Percentiles rank a stretch among this genome's conserved stretches.
Evolutionary conservation across 768 basidiomycete species (phyloP).

Genomic region (Gloeopeniophorella convolvens): DNA sequence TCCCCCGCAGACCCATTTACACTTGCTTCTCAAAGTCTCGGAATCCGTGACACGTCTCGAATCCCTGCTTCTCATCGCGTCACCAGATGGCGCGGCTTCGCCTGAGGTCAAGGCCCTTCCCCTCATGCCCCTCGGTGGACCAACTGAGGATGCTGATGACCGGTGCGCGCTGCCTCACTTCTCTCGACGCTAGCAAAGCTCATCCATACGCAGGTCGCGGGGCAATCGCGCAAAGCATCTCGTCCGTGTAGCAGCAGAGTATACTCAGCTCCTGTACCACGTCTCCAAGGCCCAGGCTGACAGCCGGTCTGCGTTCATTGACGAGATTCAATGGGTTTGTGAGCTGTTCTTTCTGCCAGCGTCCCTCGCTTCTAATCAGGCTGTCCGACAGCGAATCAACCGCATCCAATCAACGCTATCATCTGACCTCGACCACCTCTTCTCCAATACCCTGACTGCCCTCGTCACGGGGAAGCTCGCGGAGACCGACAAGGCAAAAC

Average conservation of each 20-base stretch:
- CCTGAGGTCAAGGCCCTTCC: constrained; percentile 30
- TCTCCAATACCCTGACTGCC: constrained; percentile 51
- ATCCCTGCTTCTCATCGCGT: constrained; percentile 66
- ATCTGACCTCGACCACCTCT: constrained; percentile 79
- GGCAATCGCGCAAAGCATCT: constrained; percentile 74
- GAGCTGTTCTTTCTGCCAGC: constrained; percentile 20
- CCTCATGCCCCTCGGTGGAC: constrained; percentile 30
- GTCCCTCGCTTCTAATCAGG: constrained; percentile 14
- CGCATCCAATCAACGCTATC: constrained; percentile 80
- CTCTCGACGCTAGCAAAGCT: background rate
- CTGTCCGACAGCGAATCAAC: constrained; percentile 58
- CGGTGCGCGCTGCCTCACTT: constrained; percentile 35
- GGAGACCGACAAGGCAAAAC: constrained; percentile 60
- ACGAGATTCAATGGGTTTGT: constrained; percentile 79
- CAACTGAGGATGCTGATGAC: constrained; percentile 35
- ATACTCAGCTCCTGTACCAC: constrained; percentile 88
- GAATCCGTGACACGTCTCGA: constrained; percentile 89
- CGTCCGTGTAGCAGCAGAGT: constrained; percentile 81
- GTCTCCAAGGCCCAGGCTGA: constrained; percentile 73
- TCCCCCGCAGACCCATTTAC: constrained; percentile 59
- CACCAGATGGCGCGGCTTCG: constrained; percentile 36
- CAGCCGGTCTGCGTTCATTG: constrained; percentile 64
- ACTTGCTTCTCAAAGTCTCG: constrained; percentile 85
- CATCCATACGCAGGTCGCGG: constrained; percentile 36
- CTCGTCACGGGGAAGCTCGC: constrained; percentile 45